Evolutionary conservation across 306 rosid genomes (phyloP).

Genomic region (Elaeagnus macrophylla): DNA sequence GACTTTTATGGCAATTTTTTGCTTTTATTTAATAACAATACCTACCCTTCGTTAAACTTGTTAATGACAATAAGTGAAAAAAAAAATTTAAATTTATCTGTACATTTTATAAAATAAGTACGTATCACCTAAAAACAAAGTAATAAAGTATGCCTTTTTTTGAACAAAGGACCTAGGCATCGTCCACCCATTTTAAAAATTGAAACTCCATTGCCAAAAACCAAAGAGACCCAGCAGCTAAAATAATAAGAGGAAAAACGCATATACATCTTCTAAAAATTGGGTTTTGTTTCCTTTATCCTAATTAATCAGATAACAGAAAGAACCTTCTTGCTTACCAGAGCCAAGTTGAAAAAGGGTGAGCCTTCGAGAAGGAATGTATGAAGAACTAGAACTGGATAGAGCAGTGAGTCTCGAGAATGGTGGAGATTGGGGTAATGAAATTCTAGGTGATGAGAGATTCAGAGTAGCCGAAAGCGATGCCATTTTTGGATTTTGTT

Average conservation of each 20-base stretch:
- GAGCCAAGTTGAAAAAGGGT: slow-evolving; percentile 34
- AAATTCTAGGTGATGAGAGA: slow-evolving; percentile 6
- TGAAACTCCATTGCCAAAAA: too few relatives aligned
- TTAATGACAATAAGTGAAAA: too few relatives aligned
- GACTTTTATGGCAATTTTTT: too few relatives aligned
- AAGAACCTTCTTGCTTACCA: slow-evolving; percentile 22
- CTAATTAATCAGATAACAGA: background rate
- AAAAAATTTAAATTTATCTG: too few relatives aligned
- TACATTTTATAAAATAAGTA: too few relatives aligned
- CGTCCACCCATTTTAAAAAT: too few relatives aligned
- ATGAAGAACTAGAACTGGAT: slow-evolving; percentile 16
- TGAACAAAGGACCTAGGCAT: too few relatives aligned
- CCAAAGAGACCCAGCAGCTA: too few relatives aligned
- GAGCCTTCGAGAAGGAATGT: slow-evolving; percentile 38
- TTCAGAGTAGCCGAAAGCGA: slow-evolving; percentile 9
- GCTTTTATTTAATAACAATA: too few relatives aligned
- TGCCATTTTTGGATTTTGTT: slow-evolving; percentile 8
- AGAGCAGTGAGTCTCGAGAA: slow-evolving; percentile 2
- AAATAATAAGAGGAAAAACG: background rate
- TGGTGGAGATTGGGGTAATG: slow-evolving; percentile 7
- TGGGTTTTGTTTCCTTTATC: background rate
- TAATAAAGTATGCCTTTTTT: too few relatives aligned
- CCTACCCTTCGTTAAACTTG: too few relatives aligned
- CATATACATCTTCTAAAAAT: background rate
- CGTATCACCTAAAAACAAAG: too few relatives aligned